Evolutionary conservation across 208 protist genomes (phyloP).

Genomic region (Jaenimonas drosophilae): DNA sequence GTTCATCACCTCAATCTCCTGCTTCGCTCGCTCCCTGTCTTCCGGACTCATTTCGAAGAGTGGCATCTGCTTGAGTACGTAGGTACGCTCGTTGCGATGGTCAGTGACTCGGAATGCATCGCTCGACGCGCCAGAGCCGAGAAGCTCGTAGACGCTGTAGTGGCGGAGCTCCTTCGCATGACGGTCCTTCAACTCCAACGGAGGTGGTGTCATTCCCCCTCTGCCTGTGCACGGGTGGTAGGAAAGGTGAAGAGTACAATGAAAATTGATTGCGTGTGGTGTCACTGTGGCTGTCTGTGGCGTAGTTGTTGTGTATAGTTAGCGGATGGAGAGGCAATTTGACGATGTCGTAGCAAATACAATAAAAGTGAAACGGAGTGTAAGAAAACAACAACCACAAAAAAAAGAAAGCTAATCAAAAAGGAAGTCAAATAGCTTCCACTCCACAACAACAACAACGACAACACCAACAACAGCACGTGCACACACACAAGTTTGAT

Average conservation of each 20-base stretch:
- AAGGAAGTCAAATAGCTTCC: slow-evolving; percentile 4
- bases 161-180: slow-evolving; percentile 27
- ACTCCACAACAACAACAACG: slow-evolving; percentile 2
- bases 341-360: too few species aligned
- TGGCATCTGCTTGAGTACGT: slow-evolving; percentile 83
- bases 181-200: slow-evolving; percentile 18
- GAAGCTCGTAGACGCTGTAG: slow-evolving; percentile 54
- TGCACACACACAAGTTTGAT: slow-evolving; percentile 6
- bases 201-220: too few species aligned
- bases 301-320: too few species aligned
- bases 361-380: slow-evolving; percentile 3
- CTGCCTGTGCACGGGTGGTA: background rate
- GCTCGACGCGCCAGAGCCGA: slow-evolving; percentile 56
- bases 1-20: slow-evolving; percentile 88
- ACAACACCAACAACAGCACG: background rate
- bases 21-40: slow-evolving; percentile 86
- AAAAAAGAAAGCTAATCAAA: slow-evolving; percentile 8
- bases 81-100: slow-evolving; percentile 31
- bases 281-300: too few species aligned
- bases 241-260: too few species aligned
- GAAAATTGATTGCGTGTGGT: too few species aligned
- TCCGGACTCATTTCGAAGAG: slow-evolving; percentile 88
- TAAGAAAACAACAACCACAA: slow-evolving; percentile 6
- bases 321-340: too few species aligned
- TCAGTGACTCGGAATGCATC: slow-evolving; percentile 66